Evolutionary conservation across 1,139 yeast genomes (phyloP), one percentile per base, ranked within the genome.

Genomic region (Taphrina communis): DNA sequence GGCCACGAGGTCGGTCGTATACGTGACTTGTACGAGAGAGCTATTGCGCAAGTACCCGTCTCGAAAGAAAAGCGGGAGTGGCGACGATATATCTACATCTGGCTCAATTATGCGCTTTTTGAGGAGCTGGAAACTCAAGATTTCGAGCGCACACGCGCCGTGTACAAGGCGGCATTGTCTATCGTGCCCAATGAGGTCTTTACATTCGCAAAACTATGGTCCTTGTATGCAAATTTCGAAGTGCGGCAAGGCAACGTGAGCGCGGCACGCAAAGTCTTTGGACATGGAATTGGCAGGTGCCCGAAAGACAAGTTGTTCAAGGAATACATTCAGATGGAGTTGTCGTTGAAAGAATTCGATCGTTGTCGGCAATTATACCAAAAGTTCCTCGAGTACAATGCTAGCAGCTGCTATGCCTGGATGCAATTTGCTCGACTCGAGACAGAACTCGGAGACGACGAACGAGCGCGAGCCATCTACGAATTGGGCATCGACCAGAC

Each of bases 151-250:
- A 83, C 90, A 0, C 78, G 92, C 61, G 75, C 75, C 1, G 75
- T 85, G 1, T 92, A 88, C 83, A 77, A 81, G 58, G 77, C 79
- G 42, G 78, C 88, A 51, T 68, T 88, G 1, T 78, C 80, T 35
- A 69, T 81, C 0, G 80, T 89, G 3, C 91, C 95, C 0, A 87
- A 86, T 72, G 79, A 82, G 65, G 69, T 73, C 1, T 86, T 90
- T 73, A 84, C 90, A 0, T 89, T 90, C 75, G 87, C 87, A 6
- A 89, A 89, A 72, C 75, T 89, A 1, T 93, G 97, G 97, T 82
- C 86, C 4, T 78, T 83, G 71, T 87, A 78, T 77, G 88, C 92
- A 2, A 84, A 90, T 70, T 92, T 89, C 79, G 95, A 90, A 76
- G 78, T 92, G 5, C 82, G 98, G 50, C 86, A 86, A 52, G 80